phyloP scores from a whole-genome alignment of 345 rosid genomes.

The Aquilaria sinensis region DNA sequence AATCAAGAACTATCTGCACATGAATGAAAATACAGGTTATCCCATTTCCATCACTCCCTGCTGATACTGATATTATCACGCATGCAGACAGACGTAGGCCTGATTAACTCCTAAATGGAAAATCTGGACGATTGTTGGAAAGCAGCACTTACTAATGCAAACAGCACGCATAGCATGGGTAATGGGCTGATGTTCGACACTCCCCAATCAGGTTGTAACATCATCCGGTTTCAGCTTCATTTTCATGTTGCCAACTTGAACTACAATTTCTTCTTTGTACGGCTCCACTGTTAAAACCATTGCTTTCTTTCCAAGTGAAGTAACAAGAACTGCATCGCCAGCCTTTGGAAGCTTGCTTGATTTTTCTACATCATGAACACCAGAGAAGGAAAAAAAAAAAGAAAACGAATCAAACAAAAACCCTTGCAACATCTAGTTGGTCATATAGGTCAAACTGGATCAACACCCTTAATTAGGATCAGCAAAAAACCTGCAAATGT shows the following conservation, averaged over 20 bases:
- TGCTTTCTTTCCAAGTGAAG: conserved; percentile 61
- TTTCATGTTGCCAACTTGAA: conserved; percentile 84
- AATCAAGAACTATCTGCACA: no score
- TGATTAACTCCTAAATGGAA: no score
- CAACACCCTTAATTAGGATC: not conserved
- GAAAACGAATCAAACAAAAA: not conserved
- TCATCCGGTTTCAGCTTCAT: conserved; percentile 62
- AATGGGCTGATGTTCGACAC: not conserved
- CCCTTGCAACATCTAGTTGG: not conserved
- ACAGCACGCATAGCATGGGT: no score
- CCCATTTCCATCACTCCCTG: no score
- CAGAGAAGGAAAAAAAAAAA: not conserved
- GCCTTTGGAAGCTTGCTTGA: conserved; percentile 42
- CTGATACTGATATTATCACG: no score
- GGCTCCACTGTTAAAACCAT: conserved; percentile 63
- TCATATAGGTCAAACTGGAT: conserved; percentile 2
- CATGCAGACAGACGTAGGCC: no score
- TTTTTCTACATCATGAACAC: conserved; percentile 24
- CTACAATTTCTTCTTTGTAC: conserved; percentile 59
- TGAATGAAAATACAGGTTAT: no score
- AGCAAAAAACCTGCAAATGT: conserved; percentile 1
- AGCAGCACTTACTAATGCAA: no score
- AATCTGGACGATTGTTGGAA: no score
- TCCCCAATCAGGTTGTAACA: conserved; percentile 25
- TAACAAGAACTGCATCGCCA: conserved; percentile 57